Base-by-base conservation (phyloP, 306 rosid genomes). In the Amphicarpaea edgeworthii region DNA sequence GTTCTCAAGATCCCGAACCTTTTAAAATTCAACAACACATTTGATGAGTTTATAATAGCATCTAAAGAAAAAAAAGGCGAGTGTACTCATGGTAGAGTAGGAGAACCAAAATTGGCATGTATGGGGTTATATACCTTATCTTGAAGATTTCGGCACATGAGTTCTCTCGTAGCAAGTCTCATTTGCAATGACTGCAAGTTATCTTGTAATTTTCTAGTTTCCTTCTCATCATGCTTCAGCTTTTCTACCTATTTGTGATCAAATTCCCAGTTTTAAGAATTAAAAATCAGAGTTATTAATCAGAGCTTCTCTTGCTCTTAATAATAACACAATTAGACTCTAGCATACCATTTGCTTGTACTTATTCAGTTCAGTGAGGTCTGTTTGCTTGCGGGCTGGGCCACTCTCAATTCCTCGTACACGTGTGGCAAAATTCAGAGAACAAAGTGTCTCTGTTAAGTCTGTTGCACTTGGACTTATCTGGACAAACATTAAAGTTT, bases 401-500 rank as follows among this genome's bases (percentile, higher is more conserved):
- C 96, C 96, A 60, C 87, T 81, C 81, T 91, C 98, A 43, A 92
- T 80, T 80, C 98, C 96, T 8, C 96, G 73, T 15, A 94, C 98
- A 43, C 98, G 93, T 17, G 88, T 88, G 28, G 97, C 97, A 85
- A 94, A 94, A 83, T 94, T 91, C 70, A 94, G 66, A 8, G 98
- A 94, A 81, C 98, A 94, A 61, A 94, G 83, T 38, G 98, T 91
- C 73, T 94, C 98, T 59, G 93, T 92, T 32, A 79, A 73, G 55
- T 94, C 98, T 8, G 87, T 72, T 68, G 86, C 77, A 73, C 91
- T 87, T 3, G 97, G 98, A 80, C 97, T 87, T 45, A 91, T 73
- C 72, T 94, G 98, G 73, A 94, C 97, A 84, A 94, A 91, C 98
- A 94, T 94, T 79, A 94, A 72, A 57, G 98, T 94, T 88, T 94